Evolutionary conservation across 176 grass and related monocot species (phyloP), one percentile per base, ranked within the genome.

Genomic region (Metroxylon sagu): DNA sequence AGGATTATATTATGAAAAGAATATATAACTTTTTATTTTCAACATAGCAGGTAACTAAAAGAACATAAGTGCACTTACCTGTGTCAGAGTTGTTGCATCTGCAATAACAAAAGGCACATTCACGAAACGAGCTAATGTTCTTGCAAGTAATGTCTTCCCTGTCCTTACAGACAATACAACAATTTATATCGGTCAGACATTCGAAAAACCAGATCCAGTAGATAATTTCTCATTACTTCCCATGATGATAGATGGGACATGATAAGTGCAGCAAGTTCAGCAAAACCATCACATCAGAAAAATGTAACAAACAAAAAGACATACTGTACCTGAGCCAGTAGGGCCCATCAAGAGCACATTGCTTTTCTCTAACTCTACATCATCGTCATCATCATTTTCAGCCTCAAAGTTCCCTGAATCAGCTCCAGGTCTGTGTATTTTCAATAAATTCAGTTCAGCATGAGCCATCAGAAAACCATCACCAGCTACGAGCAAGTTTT

Each of bases 81-180:
- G 94, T 61, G 94, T 98, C 76, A 98, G 69, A 71, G 94, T 98
- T 4, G 94, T 98, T 49, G 94, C 94, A 76, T 98, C 94, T 57
- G 94, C 94, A 83, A 98, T 98, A 49, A 98, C 88, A 85, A 98
- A 98, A 59, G 94, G 94, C 49, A 98, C 94, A 85, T 98, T 89
- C 59, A 98, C 94, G 85, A 93, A 98, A 18, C 94, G 94, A 74
- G 94, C 94, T 73, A 98, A 88, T 67, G 94, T 93, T 75, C 92
- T 98, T 14, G 94, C 94, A 63, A 98, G 88, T 68, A 98, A 85
- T 64, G 93, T 98, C 86, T 98, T 98, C 64, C 93, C 93, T 98
- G 79, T 74, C 59, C 14, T 51, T 60, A 16, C 21, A 71, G 15
- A 70, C 49, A 71, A 49, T 27, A 21, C 18, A 6, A 26, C 5